phyloP scores from a whole-genome alignment of 495 filamentous ascomycete species.

The Xylaria castorea region DNA sequence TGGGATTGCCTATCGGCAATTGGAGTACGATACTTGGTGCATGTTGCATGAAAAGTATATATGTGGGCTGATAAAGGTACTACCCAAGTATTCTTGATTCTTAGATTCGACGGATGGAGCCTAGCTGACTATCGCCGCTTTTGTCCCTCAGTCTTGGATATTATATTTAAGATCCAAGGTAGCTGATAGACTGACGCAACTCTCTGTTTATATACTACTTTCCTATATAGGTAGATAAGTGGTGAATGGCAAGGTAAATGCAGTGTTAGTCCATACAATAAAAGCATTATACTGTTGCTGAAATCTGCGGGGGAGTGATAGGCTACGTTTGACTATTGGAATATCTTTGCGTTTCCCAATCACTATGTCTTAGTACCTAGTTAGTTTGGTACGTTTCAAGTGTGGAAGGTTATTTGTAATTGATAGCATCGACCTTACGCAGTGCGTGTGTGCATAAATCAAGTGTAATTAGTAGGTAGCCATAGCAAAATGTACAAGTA shows the following conservation, averaged over 20 bases:
- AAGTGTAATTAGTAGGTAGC: not conserved
- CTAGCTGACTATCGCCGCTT: constrained; percentile 10
- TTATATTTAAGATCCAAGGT: not conserved
- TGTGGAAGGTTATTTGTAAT: not conserved
- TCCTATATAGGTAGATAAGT: not conserved
- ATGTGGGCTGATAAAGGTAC: constrained; percentile 1
- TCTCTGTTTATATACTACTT: not conserved
- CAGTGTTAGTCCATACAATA: not conserved
- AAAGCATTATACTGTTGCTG: not conserved
- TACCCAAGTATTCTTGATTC: not conserved
- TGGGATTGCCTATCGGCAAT: constrained; percentile 6
- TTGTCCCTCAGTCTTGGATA: not conserved
- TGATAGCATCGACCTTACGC: not conserved
- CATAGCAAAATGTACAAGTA: not conserved
- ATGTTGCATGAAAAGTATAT: not conserved
- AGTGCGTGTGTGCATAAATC: not conserved
- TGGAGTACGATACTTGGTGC: not conserved
- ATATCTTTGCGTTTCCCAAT: not conserved
- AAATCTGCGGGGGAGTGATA: not conserved
- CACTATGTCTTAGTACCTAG: not conserved
- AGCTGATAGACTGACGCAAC: not conserved
- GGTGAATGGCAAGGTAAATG: not conserved
- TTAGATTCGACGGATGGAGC: not conserved
- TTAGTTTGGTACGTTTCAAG: not conserved
- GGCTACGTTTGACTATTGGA: not conserved